A percentile compares a stretch with the other conserved stretches of the same genome.
Evolutionary conservation across 352 stramenopile species (phyloP).

Genomic region (Phytophthora uliginosa): DNA sequence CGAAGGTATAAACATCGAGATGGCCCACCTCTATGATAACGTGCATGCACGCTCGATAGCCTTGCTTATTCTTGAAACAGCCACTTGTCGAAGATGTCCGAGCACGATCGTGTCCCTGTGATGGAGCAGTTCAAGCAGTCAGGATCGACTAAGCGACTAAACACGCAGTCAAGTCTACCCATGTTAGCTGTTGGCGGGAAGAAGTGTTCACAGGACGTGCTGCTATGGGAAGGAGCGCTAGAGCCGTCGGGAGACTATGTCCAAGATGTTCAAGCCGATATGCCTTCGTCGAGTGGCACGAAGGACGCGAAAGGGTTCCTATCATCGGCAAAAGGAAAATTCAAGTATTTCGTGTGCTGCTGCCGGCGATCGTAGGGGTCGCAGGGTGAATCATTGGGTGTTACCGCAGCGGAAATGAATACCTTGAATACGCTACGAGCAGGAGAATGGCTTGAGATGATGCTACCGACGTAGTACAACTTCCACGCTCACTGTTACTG

Average conservation of each 20-base stretch:
- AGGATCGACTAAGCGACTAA: conserved; percentile 24
- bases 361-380: conserved; percentile 2
- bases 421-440: too few species aligned
- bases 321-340: neutral
- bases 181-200: conserved; percentile 18
- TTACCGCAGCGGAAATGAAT: too few species aligned
- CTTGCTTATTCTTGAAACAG: neutral
- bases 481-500: too few species aligned
- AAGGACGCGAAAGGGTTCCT: neutral
- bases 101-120: conserved; percentile 15
- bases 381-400: too few species aligned
- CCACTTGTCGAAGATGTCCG: conserved; percentile 4
- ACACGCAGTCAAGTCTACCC: conserved; percentile 27
- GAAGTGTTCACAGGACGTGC: conserved; percentile 21
- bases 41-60: neutral
- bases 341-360: conserved; percentile 18
- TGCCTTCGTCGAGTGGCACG: neutral
- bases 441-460: too few species aligned
- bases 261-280: neutral
- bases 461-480: too few species aligned
- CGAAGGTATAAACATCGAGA: conserved; percentile 9
- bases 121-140: conserved; percentile 36
- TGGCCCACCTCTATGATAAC: neutral
- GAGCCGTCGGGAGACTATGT: conserved; percentile 10
- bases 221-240: conserved; percentile 16